A percentile compares a stretch with the other conserved stretches of the same genome.
These are phyloP conservation scores for Eucalyptus tenuipes DNA, from an alignment of 345 rosid species.

Conservation along the genomic window DNA sequence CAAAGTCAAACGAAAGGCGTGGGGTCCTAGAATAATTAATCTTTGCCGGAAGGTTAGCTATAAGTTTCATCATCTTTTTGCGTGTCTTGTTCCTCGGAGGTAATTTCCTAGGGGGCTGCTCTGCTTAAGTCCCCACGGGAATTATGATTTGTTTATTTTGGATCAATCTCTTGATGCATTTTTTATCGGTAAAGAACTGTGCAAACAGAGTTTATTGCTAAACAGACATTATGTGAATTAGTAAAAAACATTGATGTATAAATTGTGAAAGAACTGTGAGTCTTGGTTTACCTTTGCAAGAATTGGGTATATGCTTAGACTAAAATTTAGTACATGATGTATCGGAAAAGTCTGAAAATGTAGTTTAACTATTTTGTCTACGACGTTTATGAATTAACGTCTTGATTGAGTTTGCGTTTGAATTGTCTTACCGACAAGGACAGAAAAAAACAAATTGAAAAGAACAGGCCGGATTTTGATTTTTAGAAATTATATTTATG, in stretches of 20 bases:
- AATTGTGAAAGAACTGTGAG: too few relatives aligned
- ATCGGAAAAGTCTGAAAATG: rapidly evolving
- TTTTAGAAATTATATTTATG: not conserved
- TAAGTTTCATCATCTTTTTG: not conserved
- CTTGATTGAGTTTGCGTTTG: not conserved
- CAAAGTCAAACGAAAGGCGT: not conserved
- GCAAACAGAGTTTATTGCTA: not conserved
- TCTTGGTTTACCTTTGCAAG: not conserved
- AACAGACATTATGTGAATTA: not conserved
- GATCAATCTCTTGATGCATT: not conserved
- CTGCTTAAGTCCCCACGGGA: not conserved
- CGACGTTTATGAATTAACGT: rapidly evolving
- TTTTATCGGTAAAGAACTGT: not conserved
- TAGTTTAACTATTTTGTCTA: not conserved
- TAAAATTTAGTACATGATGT: not conserved
- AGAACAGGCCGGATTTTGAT: not conserved
- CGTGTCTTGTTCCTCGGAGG: not conserved
- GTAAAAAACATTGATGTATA: not conserved
- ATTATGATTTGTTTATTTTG: not conserved
- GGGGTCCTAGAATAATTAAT: not conserved
- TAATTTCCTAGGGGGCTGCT: not conserved
- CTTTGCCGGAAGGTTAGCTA: not conserved
- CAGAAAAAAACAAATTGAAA: not conserved
- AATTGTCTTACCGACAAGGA: not conserved
- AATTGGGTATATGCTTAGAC: not conserved